Conservation (phyloP, 75 land plant species). For the Pinus taeda region DNA sequence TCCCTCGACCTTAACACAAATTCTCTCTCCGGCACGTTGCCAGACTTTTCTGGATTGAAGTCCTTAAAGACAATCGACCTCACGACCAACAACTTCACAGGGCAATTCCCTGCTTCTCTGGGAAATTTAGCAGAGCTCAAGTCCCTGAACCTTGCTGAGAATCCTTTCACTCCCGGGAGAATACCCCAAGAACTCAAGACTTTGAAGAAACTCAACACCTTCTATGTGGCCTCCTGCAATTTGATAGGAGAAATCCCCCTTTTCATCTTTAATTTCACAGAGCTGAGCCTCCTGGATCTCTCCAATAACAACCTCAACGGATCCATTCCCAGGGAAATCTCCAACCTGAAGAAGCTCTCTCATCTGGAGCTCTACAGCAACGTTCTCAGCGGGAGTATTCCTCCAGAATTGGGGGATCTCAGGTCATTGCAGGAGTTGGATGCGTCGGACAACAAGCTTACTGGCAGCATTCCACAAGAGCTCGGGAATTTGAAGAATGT, state of each 20-base stretch:
- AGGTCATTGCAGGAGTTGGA: slow-evolving; percentile 41
- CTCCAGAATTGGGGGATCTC: slow-evolving; percentile 23
- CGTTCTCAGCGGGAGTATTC: slow-evolving; percentile 8
- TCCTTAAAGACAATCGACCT: slow-evolving; percentile 12
- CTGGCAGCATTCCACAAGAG: slow-evolving; percentile 49
- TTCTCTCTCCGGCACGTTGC: slow-evolving; percentile 28
- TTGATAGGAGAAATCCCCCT: slow-evolving; percentile 10
- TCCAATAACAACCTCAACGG: slow-evolving; percentile 18
- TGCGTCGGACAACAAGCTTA: slow-evolving; percentile 62
- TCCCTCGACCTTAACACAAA: slow-evolving; percentile 21
- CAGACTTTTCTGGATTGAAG: slow-evolving; percentile 11
- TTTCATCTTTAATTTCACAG: slow-evolving; percentile 15
- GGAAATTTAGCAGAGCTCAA: slow-evolving; percentile 41
- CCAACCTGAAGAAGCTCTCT: slow-evolving; percentile 18
- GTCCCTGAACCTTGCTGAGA: slow-evolving; percentile 36
- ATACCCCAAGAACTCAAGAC: slow-evolving; percentile 2
- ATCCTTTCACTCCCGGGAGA: slow-evolving; percentile 3
- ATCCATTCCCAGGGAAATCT: slow-evolving; percentile 11
- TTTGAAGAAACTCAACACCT: not conserved
- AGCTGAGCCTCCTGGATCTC: slow-evolving; percentile 12
- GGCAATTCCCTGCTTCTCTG: slow-evolving; percentile 20
- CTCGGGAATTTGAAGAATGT: slow-evolving; percentile 35
- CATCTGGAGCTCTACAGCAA: slow-evolving; percentile 27
- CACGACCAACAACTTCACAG: slow-evolving; percentile 19
- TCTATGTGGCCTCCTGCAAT: slow-evolving; percentile 9